Percentiles rank a stretch among this genome's conserved stretches.
Evolutionary conservation across 2,329 filamentous ascomycete species (phyloP).

Genomic region (Ambrosiella beaveri): DNA sequence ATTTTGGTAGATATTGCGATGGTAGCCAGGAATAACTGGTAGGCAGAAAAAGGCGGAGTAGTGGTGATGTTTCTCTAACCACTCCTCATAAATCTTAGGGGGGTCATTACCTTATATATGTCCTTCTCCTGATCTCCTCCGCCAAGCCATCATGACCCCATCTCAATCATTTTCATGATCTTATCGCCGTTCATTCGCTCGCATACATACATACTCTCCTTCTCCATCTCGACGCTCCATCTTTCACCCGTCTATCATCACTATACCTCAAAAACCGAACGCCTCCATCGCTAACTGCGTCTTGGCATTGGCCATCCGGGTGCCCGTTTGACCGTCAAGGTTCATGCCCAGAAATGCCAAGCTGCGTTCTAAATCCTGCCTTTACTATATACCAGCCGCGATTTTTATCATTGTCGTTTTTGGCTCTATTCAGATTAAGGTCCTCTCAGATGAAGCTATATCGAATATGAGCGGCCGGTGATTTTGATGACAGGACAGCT

Average conservation of each 20-base stretch:
- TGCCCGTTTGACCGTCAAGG: conserved; percentile 7
- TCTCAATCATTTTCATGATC: no score
- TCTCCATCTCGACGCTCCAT: no score
- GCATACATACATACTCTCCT: no score
- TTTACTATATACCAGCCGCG: no score
- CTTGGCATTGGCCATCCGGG: conserved; percentile 4
- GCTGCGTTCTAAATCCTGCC: background rate
- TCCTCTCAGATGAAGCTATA: background rate
- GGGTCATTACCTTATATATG: no score
- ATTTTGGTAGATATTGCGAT: background rate
- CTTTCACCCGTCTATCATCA: background rate
- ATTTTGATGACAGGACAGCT: background rate
- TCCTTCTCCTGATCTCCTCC: no score
- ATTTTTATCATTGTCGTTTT: background rate
- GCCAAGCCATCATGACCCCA: no score
- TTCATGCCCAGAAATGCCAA: conserved; percentile 3
- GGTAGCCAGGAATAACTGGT: background rate
- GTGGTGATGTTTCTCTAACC: no score
- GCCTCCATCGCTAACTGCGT: background rate
- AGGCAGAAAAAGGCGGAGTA: background rate
- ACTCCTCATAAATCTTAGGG: no score
- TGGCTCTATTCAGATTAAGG: background rate
- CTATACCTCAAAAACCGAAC: background rate
- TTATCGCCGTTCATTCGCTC: no score
- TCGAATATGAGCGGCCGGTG: background rate